phyloP scores from a whole-genome alignment of 1,284 basidiomycete genomes.

The Meripilus lineatus region DNA sequence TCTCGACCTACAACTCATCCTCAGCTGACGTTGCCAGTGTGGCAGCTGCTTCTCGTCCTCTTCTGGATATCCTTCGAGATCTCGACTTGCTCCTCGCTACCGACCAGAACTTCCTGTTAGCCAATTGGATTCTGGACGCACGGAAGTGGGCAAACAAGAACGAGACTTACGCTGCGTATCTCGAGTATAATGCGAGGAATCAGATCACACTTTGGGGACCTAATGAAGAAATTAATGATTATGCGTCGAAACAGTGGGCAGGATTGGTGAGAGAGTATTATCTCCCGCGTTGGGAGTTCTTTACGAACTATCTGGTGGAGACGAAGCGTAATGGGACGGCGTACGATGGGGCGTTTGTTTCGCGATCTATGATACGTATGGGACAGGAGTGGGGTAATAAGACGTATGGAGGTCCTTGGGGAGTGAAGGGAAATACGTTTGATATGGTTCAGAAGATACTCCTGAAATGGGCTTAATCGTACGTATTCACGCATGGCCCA shows the following conservation, averaged over 20 bases:
- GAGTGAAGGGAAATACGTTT: slow-evolving; percentile 23
- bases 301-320: slow-evolving; percentile 29
- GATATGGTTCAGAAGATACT: slow-evolving; percentile 20
- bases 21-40: slow-evolving; percentile 19
- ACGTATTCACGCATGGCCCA: too few species aligned
- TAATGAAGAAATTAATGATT: slow-evolving; percentile 37
- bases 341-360: slow-evolving; percentile 30
- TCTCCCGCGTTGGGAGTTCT: slow-evolving; percentile 31
- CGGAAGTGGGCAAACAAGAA: slow-evolving; percentile 23
- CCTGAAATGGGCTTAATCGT: slow-evolving; percentile 18
- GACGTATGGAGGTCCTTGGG: slow-evolving; percentile 20
- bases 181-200: slow-evolving; percentile 39
- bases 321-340: slow-evolving; percentile 23
- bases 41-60: slow-evolving; percentile 18
- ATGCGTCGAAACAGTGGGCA: slow-evolving; percentile 42
- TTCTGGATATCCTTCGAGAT: slow-evolving; percentile 30
- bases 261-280: slow-evolving; percentile 38
- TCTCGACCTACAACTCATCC: slow-evolving; percentile 24
- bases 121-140: slow-evolving; percentile 35
- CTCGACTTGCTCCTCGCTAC: slow-evolving; percentile 34
- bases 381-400: slow-evolving; percentile 21
- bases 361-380: slow-evolving; percentile 31
- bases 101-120: slow-evolving; percentile 31
- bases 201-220: slow-evolving; percentile 45
- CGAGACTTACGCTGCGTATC: slow-evolving; percentile 29